Percentiles rank a stretch among this genome's conserved stretches.
These are phyloP conservation scores for Penicillium atrosanguineum DNA, from an alignment of 495 filamentous ascomycete genomes.

Conservation along the genomic window DNA sequence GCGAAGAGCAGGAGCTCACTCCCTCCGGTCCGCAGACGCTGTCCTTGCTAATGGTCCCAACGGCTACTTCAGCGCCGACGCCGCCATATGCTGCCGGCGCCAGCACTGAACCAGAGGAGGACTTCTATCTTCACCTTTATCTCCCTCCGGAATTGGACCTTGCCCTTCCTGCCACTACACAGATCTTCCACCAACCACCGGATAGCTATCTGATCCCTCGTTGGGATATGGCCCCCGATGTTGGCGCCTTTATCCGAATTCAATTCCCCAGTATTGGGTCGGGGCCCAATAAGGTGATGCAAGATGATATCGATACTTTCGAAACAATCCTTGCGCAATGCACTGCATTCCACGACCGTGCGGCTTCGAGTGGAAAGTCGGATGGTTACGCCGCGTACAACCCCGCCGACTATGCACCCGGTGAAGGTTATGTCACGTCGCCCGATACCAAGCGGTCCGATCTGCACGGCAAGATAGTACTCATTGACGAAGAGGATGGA, in stretches of 20 bases:
- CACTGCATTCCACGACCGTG: conserved; percentile 85
- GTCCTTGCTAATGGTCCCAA: conserved; percentile 91
- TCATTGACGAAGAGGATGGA: conserved; percentile 93
- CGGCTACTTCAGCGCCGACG: conserved; percentile 67
- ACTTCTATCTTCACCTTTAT: conserved; percentile 93
- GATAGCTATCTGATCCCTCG: conserved; percentile 86
- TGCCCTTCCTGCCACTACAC: conserved; percentile 84
- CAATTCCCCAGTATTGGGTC: conserved; percentile 76
- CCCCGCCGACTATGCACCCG: conserved; percentile 72
- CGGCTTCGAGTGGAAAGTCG: conserved; percentile 47
- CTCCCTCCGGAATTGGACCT: conserved; percentile 93
- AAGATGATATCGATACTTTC: conserved; percentile 94
- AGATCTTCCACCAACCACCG: conserved; percentile 92
- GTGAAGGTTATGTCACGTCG: conserved; percentile 64
- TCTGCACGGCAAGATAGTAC: conserved; percentile 75
- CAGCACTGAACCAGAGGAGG: conserved; percentile 61
- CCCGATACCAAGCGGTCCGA: conserved; percentile 33
- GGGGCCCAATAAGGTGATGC: conserved; percentile 60
- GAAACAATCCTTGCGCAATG: conserved; percentile 95
- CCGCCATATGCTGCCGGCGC: conserved; percentile 47
- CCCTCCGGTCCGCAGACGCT: conserved; percentile 84
- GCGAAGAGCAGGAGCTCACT: conserved; percentile 76
- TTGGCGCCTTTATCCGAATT: conserved; percentile 85
- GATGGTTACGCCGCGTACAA: conserved; percentile 61
- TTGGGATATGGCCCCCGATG: conserved; percentile 85